Base-by-base conservation (phyloP, 306 rosid species). In the Parietaria judaica region DNA sequence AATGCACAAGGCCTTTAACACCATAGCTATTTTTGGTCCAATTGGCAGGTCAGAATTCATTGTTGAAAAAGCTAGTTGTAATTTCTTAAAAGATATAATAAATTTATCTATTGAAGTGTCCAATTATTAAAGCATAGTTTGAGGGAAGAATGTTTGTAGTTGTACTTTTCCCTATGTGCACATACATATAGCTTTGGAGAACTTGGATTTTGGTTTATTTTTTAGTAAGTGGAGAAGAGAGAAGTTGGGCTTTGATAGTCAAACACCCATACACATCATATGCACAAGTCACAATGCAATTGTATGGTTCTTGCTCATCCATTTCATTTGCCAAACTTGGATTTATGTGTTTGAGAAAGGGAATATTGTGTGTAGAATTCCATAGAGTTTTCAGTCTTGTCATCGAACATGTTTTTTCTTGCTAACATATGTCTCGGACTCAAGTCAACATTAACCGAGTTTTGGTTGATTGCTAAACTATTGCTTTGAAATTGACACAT, bases 21-120 rank as follows among this genome's bases (percentile, higher is more conserved):
- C 8, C 61, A 69, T 70, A 47, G 15, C 65, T 34, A 60, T 2
- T 10, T 50, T 72, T 17, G 57, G 66, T 52, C 13, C 69, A 43
- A 58, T 59, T 62, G 66, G 68, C 66, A 70, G 80, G 67, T 59
- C 56, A 56, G 44, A 57, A 66, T 70, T 66, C 67, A 67, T 64
- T 54, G 52, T 51, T 58, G 51, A 31, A 39, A 23, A 6, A 5
- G 51, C 14, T 9, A 34, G 15, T 5, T 5, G 10, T 44, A n/a
- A 41, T 36, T n/a, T 12, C 11, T 6, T 3, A 36, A 13, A 3
- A 8, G 1, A 41, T 4, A 17, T 13, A 36, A n/a, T 6, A 11
- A 38, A 9, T 14, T 16, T 61, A 54, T 36, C 59, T 43, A 45
- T 47, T 11, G 31, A 9, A n/a, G 54, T 36, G 52, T 57, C 63